A percentile compares a stretch with the other conserved stretches of the same genome.
phyloP scores from a whole-genome alignment of 225 moss, liverwort and hornwort genomes.

The Physcomitrium patens region DNA sequence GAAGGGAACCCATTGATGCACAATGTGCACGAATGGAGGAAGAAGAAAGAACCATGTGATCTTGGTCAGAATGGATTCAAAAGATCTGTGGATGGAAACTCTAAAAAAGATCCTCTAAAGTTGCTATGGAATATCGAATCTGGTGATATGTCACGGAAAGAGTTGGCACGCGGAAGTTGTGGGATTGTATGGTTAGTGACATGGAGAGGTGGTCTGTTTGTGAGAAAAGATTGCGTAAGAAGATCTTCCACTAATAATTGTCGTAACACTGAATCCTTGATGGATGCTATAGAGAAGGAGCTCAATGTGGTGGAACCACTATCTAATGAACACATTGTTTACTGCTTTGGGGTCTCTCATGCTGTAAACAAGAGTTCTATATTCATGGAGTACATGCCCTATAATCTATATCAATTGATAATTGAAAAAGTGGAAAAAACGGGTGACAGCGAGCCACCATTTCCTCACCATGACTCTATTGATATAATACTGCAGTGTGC shows the following conservation, averaged over 20 bases:
- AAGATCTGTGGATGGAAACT: background rate
- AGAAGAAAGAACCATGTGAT: conserved; percentile 11
- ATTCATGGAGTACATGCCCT: conserved; percentile 41
- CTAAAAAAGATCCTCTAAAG: background rate
- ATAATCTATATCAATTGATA: conserved; percentile 22
- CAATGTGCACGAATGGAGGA: conserved; percentile 24
- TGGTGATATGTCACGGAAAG: conserved; percentile 10
- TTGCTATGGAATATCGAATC: conserved; percentile 19
- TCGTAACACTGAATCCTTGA: background rate
- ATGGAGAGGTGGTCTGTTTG: conserved; percentile 34
- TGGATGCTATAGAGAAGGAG: conserved; percentile 14
- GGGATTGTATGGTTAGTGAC: conserved; percentile 21
- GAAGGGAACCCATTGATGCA: conserved; percentile 21
- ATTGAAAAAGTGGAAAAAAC: background rate
- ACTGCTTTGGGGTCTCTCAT: conserved; percentile 31
- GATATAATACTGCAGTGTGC: conserved; percentile 39
- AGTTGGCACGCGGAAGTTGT: conserved; percentile 7
- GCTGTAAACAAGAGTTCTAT: conserved; percentile 6
- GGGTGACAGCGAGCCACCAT: conserved; percentile 24
- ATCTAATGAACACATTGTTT: conserved; percentile 40
- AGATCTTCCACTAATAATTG: background rate
- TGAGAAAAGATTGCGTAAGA: conserved; percentile 22
- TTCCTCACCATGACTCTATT: conserved; percentile 24
- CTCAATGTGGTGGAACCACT: conserved; percentile 21
- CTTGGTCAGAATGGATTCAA: background rate